phyloP scores from a whole-genome alignment of 225 moss, liverwort and hornwort genomes.

The Pseudisothecium myosuroides region DNA sequence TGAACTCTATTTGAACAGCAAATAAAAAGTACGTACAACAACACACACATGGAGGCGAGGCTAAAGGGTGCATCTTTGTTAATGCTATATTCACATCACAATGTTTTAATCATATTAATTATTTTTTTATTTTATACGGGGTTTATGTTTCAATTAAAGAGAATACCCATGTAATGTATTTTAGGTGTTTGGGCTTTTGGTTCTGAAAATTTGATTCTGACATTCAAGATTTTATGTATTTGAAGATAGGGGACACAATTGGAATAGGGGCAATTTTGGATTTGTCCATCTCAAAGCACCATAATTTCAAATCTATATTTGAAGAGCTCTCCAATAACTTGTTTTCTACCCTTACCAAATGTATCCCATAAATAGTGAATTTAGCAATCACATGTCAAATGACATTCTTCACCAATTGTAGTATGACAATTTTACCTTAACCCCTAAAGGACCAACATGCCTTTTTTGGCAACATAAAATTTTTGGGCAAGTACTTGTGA shows the following conservation, averaged over 20 bases:
- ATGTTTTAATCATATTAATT: neutral
- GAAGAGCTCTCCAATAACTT: neutral
- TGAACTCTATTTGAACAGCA: neutral
- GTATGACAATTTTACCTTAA: neutral
- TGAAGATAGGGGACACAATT: too few relatives aligned
- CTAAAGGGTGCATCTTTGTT: neutral
- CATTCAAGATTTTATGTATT: neutral
- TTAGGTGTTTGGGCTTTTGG: neutral
- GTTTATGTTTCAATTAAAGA: neutral
- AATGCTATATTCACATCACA: neutral
- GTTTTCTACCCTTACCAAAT: neutral
- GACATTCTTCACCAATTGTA: neutral
- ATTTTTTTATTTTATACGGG: neutral
- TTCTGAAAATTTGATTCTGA: neutral
- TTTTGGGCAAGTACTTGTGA: too few relatives aligned
- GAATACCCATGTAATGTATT: neutral
- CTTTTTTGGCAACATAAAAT: too few relatives aligned
- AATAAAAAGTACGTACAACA: neutral
- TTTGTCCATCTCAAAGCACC: neutral
- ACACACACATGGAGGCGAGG: neutral
- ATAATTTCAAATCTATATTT: neutral
- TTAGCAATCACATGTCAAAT: neutral
- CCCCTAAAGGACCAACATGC: too few relatives aligned
- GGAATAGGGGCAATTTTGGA: neutral
- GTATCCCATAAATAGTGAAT: neutral